Evolutionary conservation across 441 rosid genomes (phyloP), one percentile per base, ranked within the genome.

Genomic region (Gossypium gossypioides): DNA sequence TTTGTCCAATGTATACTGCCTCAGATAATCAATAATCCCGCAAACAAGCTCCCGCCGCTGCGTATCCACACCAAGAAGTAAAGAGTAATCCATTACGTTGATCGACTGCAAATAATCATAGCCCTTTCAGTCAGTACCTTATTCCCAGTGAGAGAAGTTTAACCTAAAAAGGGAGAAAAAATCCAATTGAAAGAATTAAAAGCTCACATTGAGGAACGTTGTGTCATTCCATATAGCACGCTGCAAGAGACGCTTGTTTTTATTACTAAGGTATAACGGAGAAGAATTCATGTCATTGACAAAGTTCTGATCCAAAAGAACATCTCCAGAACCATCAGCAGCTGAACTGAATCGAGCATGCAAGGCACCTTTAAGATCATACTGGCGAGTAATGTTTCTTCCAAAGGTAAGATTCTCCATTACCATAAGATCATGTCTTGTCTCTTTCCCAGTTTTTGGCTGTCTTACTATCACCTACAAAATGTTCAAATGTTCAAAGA

Each of bases 1-100:
- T 76, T 94, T 94, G 85, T 94, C 99, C 97, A 89, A 94, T 6
- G 99, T 95, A 79, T 91, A 95, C 82, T 96, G 98, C 77, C 99
- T 86, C 10, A 96, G 90, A 67, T 90, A 96, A 78, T 96, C 99
- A 3, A 96, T 96, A 32, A 96, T 96, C 76, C 99, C 99, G 72
- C 98, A 91, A 32, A 91, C 98, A 73, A 93, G 96, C 83, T 88
- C 97, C 29, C 50, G 87, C 52, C 77, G 75, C 80, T 86, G 82
- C 12, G 74, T 75, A 55, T 96, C 99, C 19, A 96, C 96, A 69
- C 96, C 98, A 72, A 93, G 94, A 61, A 96, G 90, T 65, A 93
- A 78, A 6, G 98, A 96, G 82, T 96, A 96, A 80, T 96, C 99
- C 98, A 96, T 96, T 58, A 96, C 99, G 74, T 96, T 90, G 75